Percentiles rank a stretch among this genome's conserved stretches.
Conservation (phyloP, 2,329 filamentous ascomycete species). For the Ceratocystis destructans region DNA sequence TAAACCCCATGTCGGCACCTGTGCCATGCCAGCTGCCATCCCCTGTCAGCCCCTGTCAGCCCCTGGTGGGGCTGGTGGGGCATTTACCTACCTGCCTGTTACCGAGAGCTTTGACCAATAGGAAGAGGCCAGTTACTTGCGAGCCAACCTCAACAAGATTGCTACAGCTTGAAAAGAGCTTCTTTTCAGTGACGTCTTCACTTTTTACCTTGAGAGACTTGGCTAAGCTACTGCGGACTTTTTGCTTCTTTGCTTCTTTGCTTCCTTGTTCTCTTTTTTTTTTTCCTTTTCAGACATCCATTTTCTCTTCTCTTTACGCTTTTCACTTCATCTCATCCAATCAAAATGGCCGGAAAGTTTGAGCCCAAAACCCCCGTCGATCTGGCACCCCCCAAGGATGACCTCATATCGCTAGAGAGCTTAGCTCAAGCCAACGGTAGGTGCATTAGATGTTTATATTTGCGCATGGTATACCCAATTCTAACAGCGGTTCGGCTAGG, state of each 20-base stretch:
- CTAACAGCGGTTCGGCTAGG: constrained; percentile 33
- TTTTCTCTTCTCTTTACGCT: background rate
- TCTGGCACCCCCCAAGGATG: constrained; percentile 73
- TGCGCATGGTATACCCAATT: background rate
- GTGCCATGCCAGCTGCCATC: background rate
- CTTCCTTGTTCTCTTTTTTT: background rate
- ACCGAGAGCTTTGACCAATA: constrained; percentile 3
- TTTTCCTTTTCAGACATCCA: background rate
- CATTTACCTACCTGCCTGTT: background rate
- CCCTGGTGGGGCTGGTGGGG: background rate
- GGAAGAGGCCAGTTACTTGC: background rate
- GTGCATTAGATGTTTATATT: constrained; percentile 24
- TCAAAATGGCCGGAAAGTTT: constrained; percentile 46
- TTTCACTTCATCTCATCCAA: background rate
- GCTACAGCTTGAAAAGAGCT: background rate
- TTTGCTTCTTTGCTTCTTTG: background rate
- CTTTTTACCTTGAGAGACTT: background rate
- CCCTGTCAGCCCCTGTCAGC: background rate
- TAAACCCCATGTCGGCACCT: background rate
- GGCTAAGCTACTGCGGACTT: background rate
- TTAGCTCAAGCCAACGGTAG: constrained; percentile 72
- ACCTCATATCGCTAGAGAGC: constrained; percentile 68
- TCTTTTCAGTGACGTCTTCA: background rate
- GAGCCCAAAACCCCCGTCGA: constrained; percentile 64
- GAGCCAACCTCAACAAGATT: background rate